Base-by-base conservation (phyloP, 345 rosid species). In the Boechera divaricarpa region DNA sequence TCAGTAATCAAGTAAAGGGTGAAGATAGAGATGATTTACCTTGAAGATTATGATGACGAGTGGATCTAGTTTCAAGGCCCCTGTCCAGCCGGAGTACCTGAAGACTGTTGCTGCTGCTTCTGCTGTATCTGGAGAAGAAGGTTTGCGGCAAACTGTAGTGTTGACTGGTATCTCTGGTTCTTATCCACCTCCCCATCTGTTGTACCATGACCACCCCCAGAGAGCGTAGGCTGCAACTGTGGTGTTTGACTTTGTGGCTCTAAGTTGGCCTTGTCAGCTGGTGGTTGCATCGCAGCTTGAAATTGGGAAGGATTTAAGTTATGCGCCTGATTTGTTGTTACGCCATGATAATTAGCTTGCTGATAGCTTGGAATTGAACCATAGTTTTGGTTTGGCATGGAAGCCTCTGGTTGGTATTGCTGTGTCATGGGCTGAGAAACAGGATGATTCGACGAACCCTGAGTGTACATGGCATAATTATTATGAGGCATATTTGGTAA, bases 51-150 rank as follows among this genome's bases (percentile, higher is more conserved):
- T 51, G 77, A 72, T 58, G 15, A 41, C 32, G 49, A 15, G 32
- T 49, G 73, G 42, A 18, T 58, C 56, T 72, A 51, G 51, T 72
- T 67, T 79, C 78, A 73, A 79, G 81, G 73, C 62, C 87, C 86
- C 70, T 60, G 85, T 61, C 86, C 91, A 56, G 82, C 85, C 21
- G 82, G 80, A 75, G 82, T 10, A 53, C 80, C 81, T 36, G 87
- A 29, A 51, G 86, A 10, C 44, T 75, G 74, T 21, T 85, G 87
- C 59, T 84, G 86, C 71, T 88, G 94, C 64, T 85, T 88, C 74
- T 90, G 96, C 80, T 96, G 94, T 81, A 96, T 85, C 82, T 91
- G 94, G 11, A 80, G 87, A 61, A 96, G 98, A 76, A 96, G 97
- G 68, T 60, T 85, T 18, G 97, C 97, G 29, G 99, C 99, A 84